Evolutionary conservation across 768 basidiomycete species (phyloP), one percentile per base, ranked within the genome.

Genomic region (Boletus reticulatus): DNA sequence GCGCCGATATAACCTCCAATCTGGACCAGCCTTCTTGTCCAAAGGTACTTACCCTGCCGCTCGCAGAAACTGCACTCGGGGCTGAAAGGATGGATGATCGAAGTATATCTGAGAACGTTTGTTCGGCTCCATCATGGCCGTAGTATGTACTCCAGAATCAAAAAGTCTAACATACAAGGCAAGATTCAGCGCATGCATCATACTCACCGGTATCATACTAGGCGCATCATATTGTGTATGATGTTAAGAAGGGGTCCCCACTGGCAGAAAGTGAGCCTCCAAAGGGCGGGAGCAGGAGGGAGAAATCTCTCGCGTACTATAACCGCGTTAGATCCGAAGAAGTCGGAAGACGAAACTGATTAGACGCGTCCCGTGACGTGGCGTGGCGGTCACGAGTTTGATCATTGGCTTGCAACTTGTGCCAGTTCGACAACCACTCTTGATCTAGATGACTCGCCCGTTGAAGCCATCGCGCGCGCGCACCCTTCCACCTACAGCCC

Each of bases 401-500:
- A n/a, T n/a, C n/a, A n/a, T n/a, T n/a, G n/a, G n/a, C n/a, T n/a
- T n/a, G n/a, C n/a, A n/a, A n/a, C n/a, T n/a, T 22, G 22, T 29
- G 8, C 34, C 13, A 34, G 6, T 34, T 34, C 11, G 34, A 6
- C 14, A 36, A 14, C 34, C 34, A 36, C 11, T 12, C 34, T 29
- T 6, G 3, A n/a, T 22, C 3, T 9, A 32, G 31, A 57, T 57
- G 62, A 42, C 43, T 4, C 45, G 42, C 36, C 44, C 31, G n/a
- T n/a, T n/a, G 20, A 67, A 46, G 31, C 37, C 38, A 24, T 32
- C 27, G 13, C 67, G 60, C 11, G 13, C 59, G 3, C 62, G 50
- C 32, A 68, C 70, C 0, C 57, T 68, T 38, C 41, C 66, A 4
- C 62, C 62, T 1, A 58, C 62, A 17, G 58, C 60, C 17, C 74